phyloP scores from a whole-genome alignment of 2,329 filamentous ascomycete genomes.

The Acrocalymma vagum region DNA sequence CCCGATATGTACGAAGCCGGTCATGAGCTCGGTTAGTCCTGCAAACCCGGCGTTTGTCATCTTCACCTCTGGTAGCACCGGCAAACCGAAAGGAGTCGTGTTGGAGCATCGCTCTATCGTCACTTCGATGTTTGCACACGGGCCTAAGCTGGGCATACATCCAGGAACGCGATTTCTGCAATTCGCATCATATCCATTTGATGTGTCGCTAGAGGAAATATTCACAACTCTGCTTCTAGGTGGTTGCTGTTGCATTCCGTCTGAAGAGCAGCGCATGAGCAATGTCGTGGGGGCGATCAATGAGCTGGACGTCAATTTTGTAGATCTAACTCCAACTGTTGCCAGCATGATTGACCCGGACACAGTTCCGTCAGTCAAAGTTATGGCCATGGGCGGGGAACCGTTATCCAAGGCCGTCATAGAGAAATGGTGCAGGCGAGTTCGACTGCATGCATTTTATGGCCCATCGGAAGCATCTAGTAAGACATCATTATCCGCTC shows the following conservation, averaged over 20 bases:
- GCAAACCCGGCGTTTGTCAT: conserved; percentile 65
- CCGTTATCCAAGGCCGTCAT: conserved; percentile 30
- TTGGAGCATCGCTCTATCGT: conserved; percentile 67
- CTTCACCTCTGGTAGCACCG: conserved; percentile 54
- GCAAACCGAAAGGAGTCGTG: conserved; percentile 65
- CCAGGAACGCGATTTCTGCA: conserved; percentile 55
- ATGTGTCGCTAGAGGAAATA: conserved; percentile 61
- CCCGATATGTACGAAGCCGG: conserved; percentile 5
- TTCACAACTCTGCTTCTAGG: conserved; percentile 57
- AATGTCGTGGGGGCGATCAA: conserved; percentile 43
- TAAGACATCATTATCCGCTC: no score
- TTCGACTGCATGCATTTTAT: conserved; percentile 14
- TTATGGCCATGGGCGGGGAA: conserved; percentile 53
- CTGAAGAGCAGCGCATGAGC: conserved; percentile 60
- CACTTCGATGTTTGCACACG: conserved; percentile 38
- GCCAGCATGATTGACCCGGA: conserved; percentile 37
- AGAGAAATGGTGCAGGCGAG: conserved; percentile 29
- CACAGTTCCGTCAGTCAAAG: conserved; percentile 51
- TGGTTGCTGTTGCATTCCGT: conserved; percentile 61
- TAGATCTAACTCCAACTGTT: conserved; percentile 14
- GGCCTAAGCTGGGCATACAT: conserved; percentile 55
- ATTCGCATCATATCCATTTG: conserved; percentile 58
- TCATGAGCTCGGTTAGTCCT: no score
- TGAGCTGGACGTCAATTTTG: conserved; percentile 9
- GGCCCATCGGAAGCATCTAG: conserved; percentile 9